A percentile compares a stretch with the other conserved stretches of the same genome.
Conservation (phyloP, 257 asterid genomes). For the Ilex asprella region DNA sequence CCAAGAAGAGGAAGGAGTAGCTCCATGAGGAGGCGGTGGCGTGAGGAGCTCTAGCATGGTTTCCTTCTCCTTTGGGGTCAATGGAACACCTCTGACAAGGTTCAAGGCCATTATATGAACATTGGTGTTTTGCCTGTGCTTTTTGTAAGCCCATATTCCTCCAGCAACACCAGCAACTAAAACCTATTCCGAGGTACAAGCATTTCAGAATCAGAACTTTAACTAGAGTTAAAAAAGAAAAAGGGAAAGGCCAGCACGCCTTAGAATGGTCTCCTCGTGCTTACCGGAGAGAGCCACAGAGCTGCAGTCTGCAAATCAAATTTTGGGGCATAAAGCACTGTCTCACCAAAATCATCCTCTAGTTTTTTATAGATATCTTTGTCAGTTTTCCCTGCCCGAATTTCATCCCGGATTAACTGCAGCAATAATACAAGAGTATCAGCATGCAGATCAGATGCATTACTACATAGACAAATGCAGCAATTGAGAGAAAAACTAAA, state of each 20-base stretch:
- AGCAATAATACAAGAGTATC: constrained; percentile 8
- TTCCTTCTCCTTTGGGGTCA: constrained; percentile 79
- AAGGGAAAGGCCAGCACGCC: not conserved
- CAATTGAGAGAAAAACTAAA: too few relatives aligned
- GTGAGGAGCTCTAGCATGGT: constrained; percentile 84
- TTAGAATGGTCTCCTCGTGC: constrained; percentile 13
- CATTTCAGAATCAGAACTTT: constrained; percentile 9
- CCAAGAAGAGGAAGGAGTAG: constrained; percentile 34
- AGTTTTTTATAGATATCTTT: constrained; percentile 82
- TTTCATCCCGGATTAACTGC: constrained; percentile 75
- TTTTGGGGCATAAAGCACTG: constrained; percentile 84
- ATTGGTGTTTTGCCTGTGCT: constrained; percentile 60
- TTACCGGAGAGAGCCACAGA: constrained; percentile 85
- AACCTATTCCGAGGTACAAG: constrained; percentile 32
- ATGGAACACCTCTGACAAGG: constrained; percentile 76
- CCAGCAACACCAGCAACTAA: constrained; percentile 73
- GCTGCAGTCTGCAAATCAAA: constrained; percentile 94
- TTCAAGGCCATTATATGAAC: constrained; percentile 87
- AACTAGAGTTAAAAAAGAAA: not conserved
- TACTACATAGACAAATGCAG: too few relatives aligned
- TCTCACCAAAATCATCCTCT: constrained; percentile 86
- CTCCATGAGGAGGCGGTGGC: constrained; percentile 45
- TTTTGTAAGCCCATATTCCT: constrained; percentile 74
- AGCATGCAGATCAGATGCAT: constrained; percentile 1
- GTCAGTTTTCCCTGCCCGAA: constrained; percentile 67